Evolutionary conservation across 2,329 filamentous ascomycete species (phyloP).

Genomic region (Aciculosporium take): DNA sequence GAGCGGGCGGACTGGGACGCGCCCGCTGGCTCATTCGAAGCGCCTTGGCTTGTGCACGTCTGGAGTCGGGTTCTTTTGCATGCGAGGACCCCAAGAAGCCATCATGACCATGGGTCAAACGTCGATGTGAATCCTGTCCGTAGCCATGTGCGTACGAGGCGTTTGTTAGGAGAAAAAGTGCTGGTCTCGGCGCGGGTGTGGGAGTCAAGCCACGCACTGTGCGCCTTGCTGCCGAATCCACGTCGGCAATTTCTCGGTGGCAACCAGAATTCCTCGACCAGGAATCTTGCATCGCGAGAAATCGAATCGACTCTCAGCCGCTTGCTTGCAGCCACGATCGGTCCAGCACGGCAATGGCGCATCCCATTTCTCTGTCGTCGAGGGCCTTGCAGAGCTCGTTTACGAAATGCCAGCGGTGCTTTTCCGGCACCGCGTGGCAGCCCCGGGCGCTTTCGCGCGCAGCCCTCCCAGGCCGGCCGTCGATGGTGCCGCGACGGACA

Average conservation of each 20-base stretch:
- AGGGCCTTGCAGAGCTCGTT: conserved; percentile 22
- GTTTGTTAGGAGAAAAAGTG: too few relatives aligned
- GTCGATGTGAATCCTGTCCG: too few relatives aligned
- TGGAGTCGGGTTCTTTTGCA: background rate
- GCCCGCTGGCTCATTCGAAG: background rate
- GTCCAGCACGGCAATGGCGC: conserved; percentile 31
- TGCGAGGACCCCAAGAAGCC: background rate
- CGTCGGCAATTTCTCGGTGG: conserved; percentile 9
- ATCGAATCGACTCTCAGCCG: background rate
- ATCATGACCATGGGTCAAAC: too few relatives aligned
- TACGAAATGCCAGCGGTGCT: conserved; percentile 24
- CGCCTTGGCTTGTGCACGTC: background rate
- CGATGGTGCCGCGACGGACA: conserved; percentile 24
- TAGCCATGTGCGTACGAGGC: too few relatives aligned
- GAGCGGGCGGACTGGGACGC: background rate
- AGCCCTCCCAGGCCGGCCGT: conserved; percentile 19
- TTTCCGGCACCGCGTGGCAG: conserved; percentile 22
- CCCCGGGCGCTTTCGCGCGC: conserved; percentile 19
- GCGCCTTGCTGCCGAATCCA: too few relatives aligned
- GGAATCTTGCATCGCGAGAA: too few relatives aligned
- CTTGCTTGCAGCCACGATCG: too few relatives aligned
- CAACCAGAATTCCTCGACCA: too few relatives aligned
- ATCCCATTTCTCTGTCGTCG: conserved; percentile 18
- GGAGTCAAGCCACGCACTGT: too few relatives aligned
- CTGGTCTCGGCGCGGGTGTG: too few relatives aligned